These are phyloP conservation scores for Metschnikowia colocasiae DNA, from an alignment of 805 yeast genomes.

Conservation along the genomic window DNA sequence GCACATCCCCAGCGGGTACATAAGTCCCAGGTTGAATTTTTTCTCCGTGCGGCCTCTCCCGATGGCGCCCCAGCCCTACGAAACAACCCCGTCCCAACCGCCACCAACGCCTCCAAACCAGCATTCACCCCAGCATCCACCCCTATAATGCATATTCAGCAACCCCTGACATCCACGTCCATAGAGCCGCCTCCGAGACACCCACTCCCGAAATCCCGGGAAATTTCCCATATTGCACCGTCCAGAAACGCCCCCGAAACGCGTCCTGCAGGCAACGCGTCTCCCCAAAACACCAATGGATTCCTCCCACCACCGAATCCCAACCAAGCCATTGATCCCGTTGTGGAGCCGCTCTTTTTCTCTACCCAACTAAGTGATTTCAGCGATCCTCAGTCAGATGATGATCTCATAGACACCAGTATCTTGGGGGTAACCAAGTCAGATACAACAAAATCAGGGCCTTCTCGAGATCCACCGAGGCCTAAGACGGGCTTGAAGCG, in stretches of 20 bases:
- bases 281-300: not conserved
- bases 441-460: not conserved
- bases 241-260: not conserved
- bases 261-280: not conserved
- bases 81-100: not conserved
- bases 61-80: not conserved
- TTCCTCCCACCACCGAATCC: not conserved
- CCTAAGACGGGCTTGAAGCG: not conserved
- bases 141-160: not conserved
- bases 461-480: not conserved
- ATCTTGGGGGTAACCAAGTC: not conserved
- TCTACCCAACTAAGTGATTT: not conserved
- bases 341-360: not conserved
- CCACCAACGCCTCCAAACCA: not conserved
- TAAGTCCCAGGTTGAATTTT: constrained; percentile 10
- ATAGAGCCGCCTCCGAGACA: not conserved
- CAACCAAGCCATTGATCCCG: not conserved
- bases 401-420: constrained; percentile 13
- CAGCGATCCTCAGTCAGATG: constrained; percentile 7
- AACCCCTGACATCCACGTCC: not conserved
- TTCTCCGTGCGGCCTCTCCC: not conserved
- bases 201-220: not conserved
- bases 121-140: not conserved
- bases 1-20: constrained; percentile 13
- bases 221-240: not conserved